Evolutionary conservation across 208 protist species (phyloP), one percentile per base, ranked within the genome.

Genomic region (Acanthamoeba sp.): DNA sequence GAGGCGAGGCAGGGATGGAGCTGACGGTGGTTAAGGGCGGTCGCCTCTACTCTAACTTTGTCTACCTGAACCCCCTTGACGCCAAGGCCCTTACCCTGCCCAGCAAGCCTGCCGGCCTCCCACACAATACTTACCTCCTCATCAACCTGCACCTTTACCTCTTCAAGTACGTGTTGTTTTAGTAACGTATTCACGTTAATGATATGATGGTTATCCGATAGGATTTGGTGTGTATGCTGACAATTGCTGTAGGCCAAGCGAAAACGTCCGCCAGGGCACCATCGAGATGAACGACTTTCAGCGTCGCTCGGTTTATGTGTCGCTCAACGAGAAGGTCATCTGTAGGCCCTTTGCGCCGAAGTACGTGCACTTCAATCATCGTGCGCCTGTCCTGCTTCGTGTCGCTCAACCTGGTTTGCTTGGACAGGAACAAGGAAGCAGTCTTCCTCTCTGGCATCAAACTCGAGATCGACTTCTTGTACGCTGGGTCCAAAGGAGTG

Each of bases 101-200:
- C 66, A 40, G 16, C 66, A 78, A 38, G 66, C 66, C 66, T 34
- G 66, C 66, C 32, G 66, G 66, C n/a, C 66, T 78, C 1, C 29
- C 34, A 7, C 66, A 78, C 66, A 78, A 87, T 27, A 57, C 38
- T 40, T 87, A 87, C 48, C 45, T 87, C 38, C 78, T 87, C 40
- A 57, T 87, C 18, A 87, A 87, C 78, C 45, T 62, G 12, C 48
- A 62, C 34, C 29, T 87, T 40, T 87, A 62, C 48, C 38, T 87
- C 45, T 87, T 87, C 78, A 87, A 87, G 78, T 87, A 59, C 78
- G 69, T 59, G 1, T 87, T 32, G n/a, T 84, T 24, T 38, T 84
- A 40, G n/a, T 59, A 50, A 87, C 6, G 9, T 22, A 50, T 27
- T 59, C 2, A 50, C 3, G 14, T 45, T 80, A 22, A 36, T 45